Conservation (phyloP, 768 basidiomycete species). For the Pulveroboletus sp. region DNA sequence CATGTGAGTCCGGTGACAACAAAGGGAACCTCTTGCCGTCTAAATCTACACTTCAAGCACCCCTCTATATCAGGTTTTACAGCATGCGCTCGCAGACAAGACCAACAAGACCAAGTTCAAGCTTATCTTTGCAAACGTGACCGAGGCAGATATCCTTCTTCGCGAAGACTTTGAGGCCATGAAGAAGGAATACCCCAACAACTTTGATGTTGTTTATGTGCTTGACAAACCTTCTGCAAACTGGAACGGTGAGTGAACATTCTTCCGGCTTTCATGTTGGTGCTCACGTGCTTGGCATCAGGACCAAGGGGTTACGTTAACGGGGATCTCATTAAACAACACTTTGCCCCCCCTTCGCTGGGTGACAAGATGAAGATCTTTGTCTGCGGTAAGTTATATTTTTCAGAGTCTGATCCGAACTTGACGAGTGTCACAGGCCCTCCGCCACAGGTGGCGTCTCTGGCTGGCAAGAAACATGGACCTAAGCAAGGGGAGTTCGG, state of each 20-base stretch:
- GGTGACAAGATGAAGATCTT: slow-evolving; percentile 85
- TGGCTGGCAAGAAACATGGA: slow-evolving; percentile 88
- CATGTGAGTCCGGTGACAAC: slow-evolving; percentile 50
- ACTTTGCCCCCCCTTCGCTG: slow-evolving; percentile 59
- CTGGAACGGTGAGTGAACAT: slow-evolving; percentile 51
- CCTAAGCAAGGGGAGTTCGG: slow-evolving; percentile 74
- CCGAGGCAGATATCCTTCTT: slow-evolving; percentile 87
- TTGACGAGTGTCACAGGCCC: slow-evolving; percentile 45
- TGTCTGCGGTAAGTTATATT: slow-evolving; percentile 67
- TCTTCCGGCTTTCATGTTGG: not conserved
- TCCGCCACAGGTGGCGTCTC: slow-evolving; percentile 81
- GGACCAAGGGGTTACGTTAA: slow-evolving; percentile 75
- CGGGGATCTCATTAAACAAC: slow-evolving; percentile 65
- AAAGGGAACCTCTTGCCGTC: not conserved
- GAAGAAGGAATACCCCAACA: slow-evolving; percentile 63
- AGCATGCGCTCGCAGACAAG: slow-evolving; percentile 66
- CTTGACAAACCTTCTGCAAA: slow-evolving; percentile 66
- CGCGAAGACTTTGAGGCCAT: slow-evolving; percentile 71
- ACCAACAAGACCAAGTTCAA: slow-evolving; percentile 93
- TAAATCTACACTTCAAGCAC: slow-evolving; percentile 45
- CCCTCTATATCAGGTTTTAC: slow-evolving; percentile 79
- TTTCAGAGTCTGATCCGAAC: not conserved
- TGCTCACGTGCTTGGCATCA: slow-evolving; percentile 20
- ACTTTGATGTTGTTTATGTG: slow-evolving; percentile 79
- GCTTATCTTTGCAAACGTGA: slow-evolving; percentile 85